Evolutionary conservation across 2,329 filamentous ascomycete genomes (phyloP).

Genomic region (Fusarium decemcellulare): DNA sequence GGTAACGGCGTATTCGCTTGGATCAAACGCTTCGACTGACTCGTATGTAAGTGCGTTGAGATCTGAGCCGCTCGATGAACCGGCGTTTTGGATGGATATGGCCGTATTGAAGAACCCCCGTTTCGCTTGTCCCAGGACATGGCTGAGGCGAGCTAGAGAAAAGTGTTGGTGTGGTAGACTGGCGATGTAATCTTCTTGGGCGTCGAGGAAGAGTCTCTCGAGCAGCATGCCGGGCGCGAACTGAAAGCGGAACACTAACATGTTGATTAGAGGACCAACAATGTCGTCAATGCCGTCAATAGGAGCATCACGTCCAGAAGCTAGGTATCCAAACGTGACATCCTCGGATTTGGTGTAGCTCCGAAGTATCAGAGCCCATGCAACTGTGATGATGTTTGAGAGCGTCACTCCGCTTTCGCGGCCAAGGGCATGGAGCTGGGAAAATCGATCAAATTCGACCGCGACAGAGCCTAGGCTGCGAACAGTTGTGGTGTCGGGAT

Average conservation of each 20-base stretch:
- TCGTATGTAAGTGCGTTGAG: slow-evolving; percentile 20
- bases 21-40: slow-evolving; percentile 34
- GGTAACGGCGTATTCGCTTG: slow-evolving; percentile 51
- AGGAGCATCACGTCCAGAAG: slow-evolving; percentile 37
- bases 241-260: slow-evolving; percentile 66
- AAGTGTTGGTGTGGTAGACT: slow-evolving; percentile 64
- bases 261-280: slow-evolving; percentile 56
- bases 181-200: slow-evolving; percentile 26
- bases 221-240: slow-evolving; percentile 44
- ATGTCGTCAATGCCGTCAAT: slow-evolving; percentile 36
- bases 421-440: slow-evolving; percentile 19
- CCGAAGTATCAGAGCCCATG: slow-evolving; percentile 66
- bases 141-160: slow-evolving; percentile 62
- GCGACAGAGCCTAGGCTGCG: slow-evolving; percentile 4
- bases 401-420: slow-evolving; percentile 56
- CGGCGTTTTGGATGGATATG: slow-evolving; percentile 50
- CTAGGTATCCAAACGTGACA: slow-evolving; percentile 63
- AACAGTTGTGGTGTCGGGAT: not conserved
- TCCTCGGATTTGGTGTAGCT: slow-evolving; percentile 62
- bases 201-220: slow-evolving; percentile 55
- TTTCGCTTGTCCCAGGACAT: slow-evolving; percentile 42
- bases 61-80: slow-evolving; percentile 8
- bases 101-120: slow-evolving; percentile 52
- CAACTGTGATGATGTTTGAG: slow-evolving; percentile 64
- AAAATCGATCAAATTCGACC: slow-evolving; percentile 19